Evolutionary conservation across 768 basidiomycete genomes (phyloP), one percentile per base, ranked within the genome.

Genomic region (Kwoniella botswanensis): DNA sequence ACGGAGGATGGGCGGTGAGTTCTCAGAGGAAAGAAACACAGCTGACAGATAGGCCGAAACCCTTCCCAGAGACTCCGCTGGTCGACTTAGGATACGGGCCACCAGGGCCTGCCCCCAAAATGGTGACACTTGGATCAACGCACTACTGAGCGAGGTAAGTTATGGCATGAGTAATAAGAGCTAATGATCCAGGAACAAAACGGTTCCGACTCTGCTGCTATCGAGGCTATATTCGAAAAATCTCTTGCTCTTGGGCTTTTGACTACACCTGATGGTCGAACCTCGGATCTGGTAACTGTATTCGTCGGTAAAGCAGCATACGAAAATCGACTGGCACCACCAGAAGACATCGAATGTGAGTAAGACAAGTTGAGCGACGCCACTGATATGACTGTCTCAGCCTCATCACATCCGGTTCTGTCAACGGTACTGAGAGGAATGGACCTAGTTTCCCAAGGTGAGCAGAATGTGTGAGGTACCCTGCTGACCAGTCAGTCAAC

Each of bases 401-500:
- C 64, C 24, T 42, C 44, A 10, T 55, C 56, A 13, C 71, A 74
- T 67, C 72, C 78, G 4, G 77, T 81, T 17, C 59, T 81, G 29
- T 52, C 29, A 4, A 76, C 77, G 1, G 22, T 79, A 18, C 53
- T 63, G 17, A 61, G 72, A 11, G 80, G 76, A 15, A 63, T 83
- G 17, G 75, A 74, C 4, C 43, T 61, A 29, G 63, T 76, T 7
- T 17, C 67, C 35, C 63, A 65, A 41, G 58, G 80, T 79, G 35
- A 70, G 78, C 68, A 9, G 41, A 35, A 50, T 56, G 43, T n/a
- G 15, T 26, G n/a, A 21, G 26, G 18, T 42, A n/a, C 22, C 1
- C 22, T 29, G 41, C 67, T 68, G 42, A 62, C n/a, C 21, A 24
- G 53, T 7, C 71, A 92, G 91, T 87, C 41, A 88, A 88, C 0